phyloP scores from a whole-genome alignment of 805 yeast genomes.

The Schizosaccharomyces cryophilus region DNA sequence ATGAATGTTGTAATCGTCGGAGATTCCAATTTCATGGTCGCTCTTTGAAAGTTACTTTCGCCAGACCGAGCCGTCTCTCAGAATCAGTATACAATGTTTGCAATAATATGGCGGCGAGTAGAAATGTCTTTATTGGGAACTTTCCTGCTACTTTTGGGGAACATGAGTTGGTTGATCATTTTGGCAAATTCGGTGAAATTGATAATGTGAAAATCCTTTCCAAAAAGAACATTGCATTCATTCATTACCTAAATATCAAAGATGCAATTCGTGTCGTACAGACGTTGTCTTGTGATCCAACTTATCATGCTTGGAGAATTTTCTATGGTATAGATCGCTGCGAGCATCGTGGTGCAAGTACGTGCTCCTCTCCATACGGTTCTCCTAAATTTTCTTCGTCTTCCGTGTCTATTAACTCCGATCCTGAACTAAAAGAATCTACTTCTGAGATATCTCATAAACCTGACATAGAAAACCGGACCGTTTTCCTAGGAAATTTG shows the following conservation, averaged over 20 bases:
- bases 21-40: conserved; percentile 55
- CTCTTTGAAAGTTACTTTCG: conserved; percentile 83
- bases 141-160: conserved; percentile 43
- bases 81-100: conserved; percentile 56
- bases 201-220: conserved; percentile 60
- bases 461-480: conserved; percentile 42
- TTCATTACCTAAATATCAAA: conserved; percentile 66
- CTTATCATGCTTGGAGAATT: conserved; percentile 54
- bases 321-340: conserved; percentile 77
- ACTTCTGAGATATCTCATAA: neutral
- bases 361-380: neutral
- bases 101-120: conserved; percentile 66
- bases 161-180: conserved; percentile 38
- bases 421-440: neutral
- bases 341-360: neutral
- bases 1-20: conserved; percentile 75
- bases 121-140: conserved; percentile 78
- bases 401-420: too few relatives aligned
- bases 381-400: neutral
- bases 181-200: conserved; percentile 52
- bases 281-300: conserved; percentile 38
- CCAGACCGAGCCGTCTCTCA: conserved; percentile 52
- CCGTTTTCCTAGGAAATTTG: conserved; percentile 72
- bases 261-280: conserved; percentile 74
- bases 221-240: conserved; percentile 52